Evolutionary conservation across 345 rosid genomes (phyloP), one percentile per base, ranked within the genome.

Genomic region (Citropsis articulata): DNA sequence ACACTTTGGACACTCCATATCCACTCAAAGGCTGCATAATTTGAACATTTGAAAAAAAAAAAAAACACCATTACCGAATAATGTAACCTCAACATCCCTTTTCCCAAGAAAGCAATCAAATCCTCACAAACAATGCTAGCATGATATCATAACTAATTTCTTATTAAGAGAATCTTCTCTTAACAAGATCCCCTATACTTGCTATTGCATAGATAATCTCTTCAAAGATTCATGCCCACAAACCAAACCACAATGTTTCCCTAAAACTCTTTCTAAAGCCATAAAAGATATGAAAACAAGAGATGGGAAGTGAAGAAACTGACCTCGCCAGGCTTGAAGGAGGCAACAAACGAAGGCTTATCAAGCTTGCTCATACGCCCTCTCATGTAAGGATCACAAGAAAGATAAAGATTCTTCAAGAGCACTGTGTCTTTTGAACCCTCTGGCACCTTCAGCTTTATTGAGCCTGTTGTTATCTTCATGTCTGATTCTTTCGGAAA

Each of bases 361-460:
- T 79, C 25, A 73, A 76, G 71, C 79, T 79, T 79, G 5, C 66
- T 48, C 90, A 88, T 85, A 57, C 82, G 89, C 38, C 10, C 12
- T 14, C 90, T 22, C 88, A 81, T 88, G 77, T 87, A 88, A 22
- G 91, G 91, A 77, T 87, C 90, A 24, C 91, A 90, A 1, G 91
- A 88, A 67, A 87, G 53, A 69, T 85, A 90, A 62, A 89, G 88
- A 79, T 91, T 91, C 87, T 89, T 91, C 66, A 88, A 83, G 36
- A 88, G 67, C n/a, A 90, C 72, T 2, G 86, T 75, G 24, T 76
- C 82, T 0, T 57, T 75, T 1, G 80, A 77, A 0, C 83, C 90
- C 25, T 66, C 77, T 10, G 86, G 83, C 7, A 80, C 73, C 69
- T 30, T 77, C 73, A 84, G 74, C 1, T 76, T 77, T 5, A 84